Evolutionary conservation across 768 basidiomycete species (phyloP), one percentile per base, ranked within the genome.

Genomic region (Termitomyces eurrhizus): DNA sequence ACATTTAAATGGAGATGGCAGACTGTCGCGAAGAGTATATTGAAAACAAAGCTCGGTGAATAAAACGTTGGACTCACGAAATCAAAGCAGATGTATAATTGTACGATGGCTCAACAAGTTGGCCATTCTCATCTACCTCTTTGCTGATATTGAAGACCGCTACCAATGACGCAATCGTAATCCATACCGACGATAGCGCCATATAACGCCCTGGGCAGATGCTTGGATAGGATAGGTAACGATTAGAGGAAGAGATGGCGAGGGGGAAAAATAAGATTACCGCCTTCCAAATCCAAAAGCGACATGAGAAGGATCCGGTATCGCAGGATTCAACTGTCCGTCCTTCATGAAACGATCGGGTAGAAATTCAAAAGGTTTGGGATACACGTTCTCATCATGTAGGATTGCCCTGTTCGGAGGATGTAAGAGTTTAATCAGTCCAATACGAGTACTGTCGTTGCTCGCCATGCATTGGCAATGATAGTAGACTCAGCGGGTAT

Each of bases 141-240:
- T 69, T 64, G 1, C 50, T 41, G 39, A 78, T 68, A 35, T 73
- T 61, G 57, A 75, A 74, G 3, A 66, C 61, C 2, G 75, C 68
- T 42, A 77, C 61, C 14, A 77, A 53, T 32, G 67, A 69, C 0
- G 71, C 68, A 14, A 73, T 59, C 0, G 70, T 64, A 21, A 77
- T 66, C 69, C 66, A 78, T n/a, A 75, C 50, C 32, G 64, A 65
- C 9, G 68, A 67, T 14, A 72, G 68, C 1, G 74, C 78, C 63
- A 78, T 69, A 29, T 69, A 62, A 12, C 70, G 70, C 1, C 77
- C 77, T 8, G 76, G 75, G 57, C 78, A 79, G 18, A 73, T 49
- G 4, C 71, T 70, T 60, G 16, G 16, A 50, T n/a, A 7, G 16
- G 9, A 50, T 29, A 18, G 32, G 18, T 49, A n/a, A 4, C 8